Evolutionary conservation across 768 basidiomycete species (phyloP), one percentile per base, ranked within the genome.

Genomic region (Inosperma sp.): DNA sequence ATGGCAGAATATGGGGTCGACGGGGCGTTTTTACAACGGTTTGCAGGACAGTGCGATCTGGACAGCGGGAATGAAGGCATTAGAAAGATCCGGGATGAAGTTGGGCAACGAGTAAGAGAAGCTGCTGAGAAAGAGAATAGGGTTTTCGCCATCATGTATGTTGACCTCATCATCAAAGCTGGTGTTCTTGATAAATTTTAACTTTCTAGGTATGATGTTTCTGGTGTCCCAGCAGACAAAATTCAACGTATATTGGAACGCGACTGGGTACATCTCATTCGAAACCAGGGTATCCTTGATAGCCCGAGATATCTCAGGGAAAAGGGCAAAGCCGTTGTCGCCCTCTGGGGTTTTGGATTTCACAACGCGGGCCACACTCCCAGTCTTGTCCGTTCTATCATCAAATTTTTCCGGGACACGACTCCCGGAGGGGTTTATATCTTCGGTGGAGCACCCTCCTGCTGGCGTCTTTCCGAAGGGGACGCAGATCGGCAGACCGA

Each of bases 141-240:
- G 40, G 88, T 88, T 5, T 92, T 82, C 65, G 84, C 89, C 9
- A 85, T 91, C 55, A 93, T 93, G 90, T 89, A 53, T 59, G 86
- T 47, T 27, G 47, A 42, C 6, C 3, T 17, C 19, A 16, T 48
- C 12, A 16, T 37, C 25, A 40, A 9, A 34, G 37, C 56, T 19
- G 35, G 10, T 10, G 47, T 52, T 41, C 42, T 21, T 22, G 25
- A 40, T 35, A 41, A 27, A n/a, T 47, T 29, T 16, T 25, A 44
- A 29, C 31, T 48, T 55, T 44, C 35, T 48, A 90, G 88, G 88
- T 91, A 92, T 62, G 88, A 92, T 63, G 82, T 92, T 3, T 79
- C 86, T 7, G 86, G 87, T 16, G 82, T 91, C n/a, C 68, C 84
- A 19, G 72, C 84, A 5, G 80, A 84, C 48, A 80, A 81, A 48